These are phyloP conservation scores for Trichoderma endophyticum DNA, from an alignment of 2,329 filamentous ascomycete genomes.

Conservation along the genomic window DNA sequence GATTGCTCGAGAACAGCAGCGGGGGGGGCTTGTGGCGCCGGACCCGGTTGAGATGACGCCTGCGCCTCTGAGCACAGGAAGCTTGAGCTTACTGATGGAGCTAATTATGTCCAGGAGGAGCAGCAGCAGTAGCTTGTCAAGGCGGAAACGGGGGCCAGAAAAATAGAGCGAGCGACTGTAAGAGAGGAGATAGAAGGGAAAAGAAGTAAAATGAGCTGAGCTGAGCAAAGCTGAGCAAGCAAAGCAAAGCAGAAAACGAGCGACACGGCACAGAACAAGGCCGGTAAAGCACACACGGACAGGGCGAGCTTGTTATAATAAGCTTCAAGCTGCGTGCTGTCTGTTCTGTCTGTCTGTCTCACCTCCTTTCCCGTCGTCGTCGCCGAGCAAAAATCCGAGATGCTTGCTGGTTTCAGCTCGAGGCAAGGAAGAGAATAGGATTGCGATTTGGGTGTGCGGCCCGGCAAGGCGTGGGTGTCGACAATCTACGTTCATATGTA, in stretches of 20 bases:
- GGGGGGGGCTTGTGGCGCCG: slow-evolving; percentile 10
- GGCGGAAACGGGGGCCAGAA: neutral
- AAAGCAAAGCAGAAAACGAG: neutral
- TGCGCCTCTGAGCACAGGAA: slow-evolving; percentile 3
- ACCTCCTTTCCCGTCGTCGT: neutral
- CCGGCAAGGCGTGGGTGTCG: neutral
- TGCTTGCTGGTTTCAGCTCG: neutral
- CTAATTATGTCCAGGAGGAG: neutral
- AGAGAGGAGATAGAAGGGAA: neutral
- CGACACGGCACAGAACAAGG: neutral
- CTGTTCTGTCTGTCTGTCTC: neutral
- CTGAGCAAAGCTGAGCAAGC: neutral
- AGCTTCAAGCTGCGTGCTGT: neutral
- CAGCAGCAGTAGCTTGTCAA: neutral
- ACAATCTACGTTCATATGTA: neutral
- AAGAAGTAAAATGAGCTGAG: neutral
- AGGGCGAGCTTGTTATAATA: neutral
- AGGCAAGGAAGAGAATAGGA: neutral
- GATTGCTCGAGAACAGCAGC: neutral
- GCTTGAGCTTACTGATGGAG: slow-evolving; percentile 12
- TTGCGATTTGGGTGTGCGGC: neutral
- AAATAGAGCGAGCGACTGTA: neutral
- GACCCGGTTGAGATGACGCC: slow-evolving; percentile 16
- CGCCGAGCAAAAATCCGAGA: neutral
- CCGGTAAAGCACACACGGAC: neutral